Conservation (phyloP, 495 filamentous ascomycete species). For the Hyphodiscus hymeniophilus region DNA sequence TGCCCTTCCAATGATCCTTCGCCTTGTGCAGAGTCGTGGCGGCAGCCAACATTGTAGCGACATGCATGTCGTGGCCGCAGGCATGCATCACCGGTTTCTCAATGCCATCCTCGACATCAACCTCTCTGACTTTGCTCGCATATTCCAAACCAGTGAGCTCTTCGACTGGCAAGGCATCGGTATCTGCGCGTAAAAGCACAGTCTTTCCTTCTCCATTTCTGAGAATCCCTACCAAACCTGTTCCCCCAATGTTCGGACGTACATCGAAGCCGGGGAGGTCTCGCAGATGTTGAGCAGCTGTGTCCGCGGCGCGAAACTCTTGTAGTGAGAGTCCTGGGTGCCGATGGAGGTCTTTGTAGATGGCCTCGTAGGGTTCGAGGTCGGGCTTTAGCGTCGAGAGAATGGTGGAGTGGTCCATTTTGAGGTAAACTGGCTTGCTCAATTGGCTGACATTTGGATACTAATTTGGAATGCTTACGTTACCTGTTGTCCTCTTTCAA, state of each 20-base stretch:
- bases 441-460: no score
- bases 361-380: slow-evolving; percentile 31
- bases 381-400: slow-evolving; percentile 20
- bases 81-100: slow-evolving; percentile 56
- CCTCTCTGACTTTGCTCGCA: slow-evolving; percentile 36
- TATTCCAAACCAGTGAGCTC: slow-evolving; percentile 50
- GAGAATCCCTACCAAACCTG: slow-evolving; percentile 47
- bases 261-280: slow-evolving; percentile 35
- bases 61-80: slow-evolving; percentile 60
- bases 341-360: slow-evolving; percentile 40
- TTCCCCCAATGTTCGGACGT: slow-evolving; percentile 43
- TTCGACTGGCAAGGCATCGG: slow-evolving; percentile 52
- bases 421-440: no score
- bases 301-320: slow-evolving; percentile 36
- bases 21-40: slow-evolving; percentile 35
- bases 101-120: slow-evolving; percentile 32
- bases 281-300: slow-evolving; percentile 30
- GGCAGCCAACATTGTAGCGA: slow-evolving; percentile 42
- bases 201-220: slow-evolving; percentile 46
- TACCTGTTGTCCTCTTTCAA: no score
- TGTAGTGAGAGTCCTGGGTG: slow-evolving; percentile 45
- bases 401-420: slow-evolving; percentile 16
- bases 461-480: no score
- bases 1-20: slow-evolving; percentile 43
- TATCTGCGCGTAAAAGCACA: slow-evolving; percentile 50